These are phyloP conservation scores for Guyanaporus albipodus DNA, from an alignment of 768 basidiomycete species.

Conservation along the genomic window DNA sequence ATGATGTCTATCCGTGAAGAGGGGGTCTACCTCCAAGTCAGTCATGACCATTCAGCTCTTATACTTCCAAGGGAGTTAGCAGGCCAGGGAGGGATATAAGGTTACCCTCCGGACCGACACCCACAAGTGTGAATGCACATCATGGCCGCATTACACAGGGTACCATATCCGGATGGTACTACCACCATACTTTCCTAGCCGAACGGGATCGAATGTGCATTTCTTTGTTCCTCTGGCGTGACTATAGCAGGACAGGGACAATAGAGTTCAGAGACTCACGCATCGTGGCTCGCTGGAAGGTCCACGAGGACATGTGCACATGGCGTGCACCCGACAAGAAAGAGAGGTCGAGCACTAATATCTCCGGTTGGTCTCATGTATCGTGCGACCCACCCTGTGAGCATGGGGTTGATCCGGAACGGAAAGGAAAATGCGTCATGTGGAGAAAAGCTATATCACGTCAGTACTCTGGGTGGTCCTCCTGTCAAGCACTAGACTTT, in stretches of 20 bases:
- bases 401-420: slow-evolving; percentile 3
- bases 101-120: neutral
- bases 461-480: neutral
- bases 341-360: neutral
- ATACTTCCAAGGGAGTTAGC: slow-evolving; percentile 10
- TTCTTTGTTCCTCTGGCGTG: slow-evolving; percentile 9
- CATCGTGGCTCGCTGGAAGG: neutral
- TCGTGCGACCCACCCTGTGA: slow-evolving; percentile 1
- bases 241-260: slow-evolving; percentile 4
- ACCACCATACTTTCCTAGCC: slow-evolving; percentile 5
- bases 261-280: neutral
- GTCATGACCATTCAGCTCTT: slow-evolving; percentile 11
- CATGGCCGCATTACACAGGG: slow-evolving; percentile 1
- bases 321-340: slow-evolving; percentile 12
- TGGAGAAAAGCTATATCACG: slow-evolving; percentile 5
- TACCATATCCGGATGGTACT: slow-evolving; percentile 12
- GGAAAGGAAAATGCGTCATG: slow-evolving; percentile 11
- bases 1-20: slow-evolving; percentile 8
- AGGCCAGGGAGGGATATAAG: neutral
- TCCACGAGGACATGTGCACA: slow-evolving; percentile 13
- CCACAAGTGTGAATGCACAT: slow-evolving; percentile 10
- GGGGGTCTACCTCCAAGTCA: neutral
- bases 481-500: slow-evolving; percentile 12
- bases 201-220: neutral
- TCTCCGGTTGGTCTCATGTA: slow-evolving; percentile 9